Base-by-base conservation (phyloP, 805 yeast species). In the Diddensiella santjacobensis region DNA sequence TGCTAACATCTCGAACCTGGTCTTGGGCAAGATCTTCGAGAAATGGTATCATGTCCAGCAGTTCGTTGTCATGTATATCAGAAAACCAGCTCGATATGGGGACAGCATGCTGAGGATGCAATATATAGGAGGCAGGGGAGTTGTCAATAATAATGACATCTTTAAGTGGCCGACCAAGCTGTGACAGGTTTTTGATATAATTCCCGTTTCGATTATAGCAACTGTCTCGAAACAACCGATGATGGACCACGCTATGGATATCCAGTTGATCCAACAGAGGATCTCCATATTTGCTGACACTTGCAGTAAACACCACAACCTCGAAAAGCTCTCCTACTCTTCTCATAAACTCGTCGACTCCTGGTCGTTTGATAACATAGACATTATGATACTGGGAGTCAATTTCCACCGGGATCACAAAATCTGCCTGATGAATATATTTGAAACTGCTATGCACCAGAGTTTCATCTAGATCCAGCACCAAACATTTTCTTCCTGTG, bases 21-120 rank as follows among this genome's bases (percentile, higher is more conserved):
- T 73, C 64, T 54, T 75, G 70, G 4, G 96, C 79, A 48, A 93
- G 70, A 64, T 93, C 98, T 65, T 88, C 87, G 57, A 93, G 73
- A 51, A 93, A 81, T 11, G 98, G 99, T 47, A 93, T 71, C 67
- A 93, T 79, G 68, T 93, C 99, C 53, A 87, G 68, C 59, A 93
- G 74, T 73, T 93, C 99, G 65, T 90, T 90, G 67, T 93, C 99
- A 66, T 93, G 99, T 23, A 93, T 81, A 69, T 93, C 99, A 57
- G 96, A 87, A 73, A 93, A 93, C 99, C 99, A 93, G 65, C 93
- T 83, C 56, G 96, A 87, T 23, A 93, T 87, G 20, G 99, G 99
- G 23, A 93, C 84, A 5, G 98, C 95, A 70, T 93, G 96, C 66
- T 88, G 95, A 18, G 99, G 99, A 64, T 93, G 98, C 74, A 93